Conservation (phyloP, 495 filamentous ascomycete genomes). For the Xylaria venustula region DNA sequence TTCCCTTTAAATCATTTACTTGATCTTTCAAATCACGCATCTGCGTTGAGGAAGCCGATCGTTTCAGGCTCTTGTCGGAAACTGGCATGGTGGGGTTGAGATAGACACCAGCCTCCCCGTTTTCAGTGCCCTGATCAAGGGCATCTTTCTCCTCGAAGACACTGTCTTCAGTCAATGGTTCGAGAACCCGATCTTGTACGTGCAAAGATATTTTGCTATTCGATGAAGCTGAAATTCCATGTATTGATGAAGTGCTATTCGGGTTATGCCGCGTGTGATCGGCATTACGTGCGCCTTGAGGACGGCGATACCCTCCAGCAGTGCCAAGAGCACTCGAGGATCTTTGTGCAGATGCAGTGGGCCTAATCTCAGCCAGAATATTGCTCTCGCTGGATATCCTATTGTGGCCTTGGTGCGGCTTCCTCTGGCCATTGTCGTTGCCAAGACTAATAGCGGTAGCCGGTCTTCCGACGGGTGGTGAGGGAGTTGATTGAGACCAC, state of each 20-base stretch:
- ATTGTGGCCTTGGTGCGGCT: slow-evolving; percentile 31
- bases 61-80: slow-evolving; percentile 40
- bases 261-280: slow-evolving; percentile 31
- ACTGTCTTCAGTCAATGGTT: slow-evolving; percentile 41
- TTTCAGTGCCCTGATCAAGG: slow-evolving; percentile 14
- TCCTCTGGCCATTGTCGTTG: slow-evolving; percentile 18
- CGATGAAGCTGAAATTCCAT: slow-evolving; percentile 16
- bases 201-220: slow-evolving; percentile 20
- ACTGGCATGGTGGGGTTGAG: slow-evolving; percentile 40
- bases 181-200: slow-evolving; percentile 23
- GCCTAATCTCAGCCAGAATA: slow-evolving; percentile 37
- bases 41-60: slow-evolving; percentile 61
- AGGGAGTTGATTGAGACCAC: slow-evolving; percentile 48
- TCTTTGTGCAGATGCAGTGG: slow-evolving; percentile 33
- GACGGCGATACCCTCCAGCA: slow-evolving; percentile 48
- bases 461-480: slow-evolving; percentile 37
- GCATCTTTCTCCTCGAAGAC: slow-evolving; percentile 28
- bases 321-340: slow-evolving; percentile 51
- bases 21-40: slow-evolving; percentile 86
- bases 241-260: slow-evolving; percentile 13
- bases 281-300: slow-evolving; percentile 36
- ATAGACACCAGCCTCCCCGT: slow-evolving; percentile 31
- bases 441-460: slow-evolving; percentile 31
- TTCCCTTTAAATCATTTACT: slow-evolving; percentile 90
- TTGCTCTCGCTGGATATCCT: slow-evolving; percentile 46